phyloP scores from a whole-genome alignment of 768 basidiomycete genomes.

The Daedaleopsis sinensis region DNA sequence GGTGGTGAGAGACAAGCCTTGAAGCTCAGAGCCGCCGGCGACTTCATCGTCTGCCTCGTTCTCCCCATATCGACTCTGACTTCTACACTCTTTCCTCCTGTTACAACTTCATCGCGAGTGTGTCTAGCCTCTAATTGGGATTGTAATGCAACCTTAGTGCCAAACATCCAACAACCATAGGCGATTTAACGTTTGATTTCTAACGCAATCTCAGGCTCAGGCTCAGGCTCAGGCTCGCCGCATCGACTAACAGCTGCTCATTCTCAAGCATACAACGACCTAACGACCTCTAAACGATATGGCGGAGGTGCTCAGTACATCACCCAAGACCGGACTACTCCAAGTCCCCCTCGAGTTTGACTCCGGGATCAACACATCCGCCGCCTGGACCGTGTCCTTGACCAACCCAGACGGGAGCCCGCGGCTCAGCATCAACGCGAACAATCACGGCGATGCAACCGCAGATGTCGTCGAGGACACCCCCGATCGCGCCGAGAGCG shows the following conservation, averaged over 20 bases:
- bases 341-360: slow-evolving; percentile 54
- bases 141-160: background rate
- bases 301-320: slow-evolving; percentile 2
- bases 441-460: slow-evolving; percentile 55
- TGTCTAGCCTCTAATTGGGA: background rate
- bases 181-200: too few relatives aligned
- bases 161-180: background rate
- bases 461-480: slow-evolving; percentile 38
- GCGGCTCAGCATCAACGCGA: slow-evolving; percentile 35
- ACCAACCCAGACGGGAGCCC: slow-evolving; percentile 16
- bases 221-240: too few relatives aligned
- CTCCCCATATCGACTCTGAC: background rate
- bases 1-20: background rate
- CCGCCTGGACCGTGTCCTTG: slow-evolving; percentile 69
- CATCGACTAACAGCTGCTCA: too few relatives aligned
- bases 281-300: background rate
- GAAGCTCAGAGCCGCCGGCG: background rate
- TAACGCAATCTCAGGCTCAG: too few relatives aligned
- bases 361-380: slow-evolving; percentile 75
- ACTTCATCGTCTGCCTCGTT: background rate
- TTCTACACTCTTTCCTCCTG: background rate
- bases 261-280: too few relatives aligned
- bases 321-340: slow-evolving; percentile 5
- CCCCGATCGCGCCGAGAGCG: slow-evolving; percentile 9
- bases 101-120: background rate